Evolutionary conservation across 2,329 filamentous ascomycete species (phyloP), one percentile per base, ranked within the genome.

Genomic region (Fusarium sp.): DNA sequence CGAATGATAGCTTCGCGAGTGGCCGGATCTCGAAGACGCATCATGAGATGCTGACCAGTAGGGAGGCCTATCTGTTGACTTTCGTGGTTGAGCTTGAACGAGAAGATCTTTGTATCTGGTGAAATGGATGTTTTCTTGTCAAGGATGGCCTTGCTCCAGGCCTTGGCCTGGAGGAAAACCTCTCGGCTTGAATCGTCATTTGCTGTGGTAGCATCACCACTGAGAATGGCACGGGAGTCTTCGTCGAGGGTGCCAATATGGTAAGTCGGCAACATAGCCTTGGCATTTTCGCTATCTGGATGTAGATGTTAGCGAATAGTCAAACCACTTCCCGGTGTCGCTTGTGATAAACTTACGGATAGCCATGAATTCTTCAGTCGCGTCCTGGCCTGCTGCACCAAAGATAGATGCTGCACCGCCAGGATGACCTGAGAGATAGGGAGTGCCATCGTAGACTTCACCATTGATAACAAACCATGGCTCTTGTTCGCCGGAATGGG

Each of bases 381-480:
- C 87, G 78, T 97, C 94, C 72, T 92, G 83, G 0, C 90, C 93
- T n/a, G 93, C 94, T 4, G 90, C 92, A 27, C 90, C 90, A 53
- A 91, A 85, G 75, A 97, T 97, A 73, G 92, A 96, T 67, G 91
- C 88, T 4, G 92, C 93, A 50, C 94, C 94, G 51, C 94, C 94
- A 0, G 94, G 94, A 76, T 97, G 94, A 1, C 84, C 91, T 64
- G 93, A 87, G 15, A 97, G 81, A 75, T 96, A 97, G 3, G 81
- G 79, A 1, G 92, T 94, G 7, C 94, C 94, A 73, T 97, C 91
- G 72, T 96, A 97, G 0, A 97, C 93, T 73, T 97, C 89, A 1
- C 93, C 92, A 60, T 94, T 90, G 13, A 97, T 85, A 6, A 97
- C 89, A 73, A 97, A 97, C 93, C 94, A 97, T 1, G 93, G 92